A percentile compares a stretch with the other conserved stretches of the same genome.
Conservation (phyloP, 306 rosid genomes). For the Vigna reflexopilosa region DNA sequence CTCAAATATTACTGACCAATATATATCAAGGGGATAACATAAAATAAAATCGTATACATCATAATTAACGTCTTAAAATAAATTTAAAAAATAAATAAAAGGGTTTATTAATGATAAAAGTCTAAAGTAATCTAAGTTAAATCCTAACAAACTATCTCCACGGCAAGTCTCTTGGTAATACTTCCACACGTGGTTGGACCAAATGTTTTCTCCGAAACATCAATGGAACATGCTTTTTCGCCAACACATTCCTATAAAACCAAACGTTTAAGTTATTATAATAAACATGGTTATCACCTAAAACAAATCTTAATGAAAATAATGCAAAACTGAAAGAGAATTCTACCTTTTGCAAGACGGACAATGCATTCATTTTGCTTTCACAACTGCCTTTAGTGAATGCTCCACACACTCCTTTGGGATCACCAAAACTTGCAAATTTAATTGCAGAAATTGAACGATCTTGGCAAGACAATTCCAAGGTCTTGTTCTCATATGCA, state of each 20-base stretch:
- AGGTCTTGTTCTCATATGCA: slow-evolving; percentile 45
- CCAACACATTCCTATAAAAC: slow-evolving; percentile 54
- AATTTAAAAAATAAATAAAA: no score
- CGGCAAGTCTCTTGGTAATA: slow-evolving; percentile 53
- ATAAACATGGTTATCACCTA: not conserved
- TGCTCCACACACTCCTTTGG: slow-evolving; percentile 57
- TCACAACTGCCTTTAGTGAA: slow-evolving; percentile 55
- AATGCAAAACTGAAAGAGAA: not conserved
- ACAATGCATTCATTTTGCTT: slow-evolving; percentile 11
- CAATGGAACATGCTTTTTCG: slow-evolving; percentile 14
- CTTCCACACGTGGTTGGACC: slow-evolving; percentile 52
- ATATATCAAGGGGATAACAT: no score
- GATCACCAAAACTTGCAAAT: slow-evolving; percentile 65
- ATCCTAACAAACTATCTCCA: slow-evolving; percentile 49
- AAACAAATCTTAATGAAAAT: not conserved
- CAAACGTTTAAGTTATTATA: not conserved
- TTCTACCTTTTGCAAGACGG: slow-evolving; percentile 43
- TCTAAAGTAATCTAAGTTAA: no score
- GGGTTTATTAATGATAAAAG: no score
- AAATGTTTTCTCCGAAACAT: not conserved
- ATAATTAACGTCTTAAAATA: no score
- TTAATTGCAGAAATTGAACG: slow-evolving; percentile 50
- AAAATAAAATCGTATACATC: no score
- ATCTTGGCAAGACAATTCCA: slow-evolving; percentile 59
- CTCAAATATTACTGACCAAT: no score